Conservation (phyloP, 768 basidiomycete genomes). For the Rhizopogon salebrosus region DNA sequence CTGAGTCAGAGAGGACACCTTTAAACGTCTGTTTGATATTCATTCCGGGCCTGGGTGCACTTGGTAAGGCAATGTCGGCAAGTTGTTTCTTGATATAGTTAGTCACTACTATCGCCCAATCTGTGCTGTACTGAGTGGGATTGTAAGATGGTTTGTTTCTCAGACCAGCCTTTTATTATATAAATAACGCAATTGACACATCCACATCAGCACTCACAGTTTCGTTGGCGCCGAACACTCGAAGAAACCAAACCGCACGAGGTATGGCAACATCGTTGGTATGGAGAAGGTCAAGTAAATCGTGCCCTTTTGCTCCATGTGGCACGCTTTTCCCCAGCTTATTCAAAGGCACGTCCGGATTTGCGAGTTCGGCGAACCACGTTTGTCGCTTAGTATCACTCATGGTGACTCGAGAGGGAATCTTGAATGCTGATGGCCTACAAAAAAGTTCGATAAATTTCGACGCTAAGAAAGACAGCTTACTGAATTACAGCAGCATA, state of each 20-base stretch:
- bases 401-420: constrained; percentile 78
- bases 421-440: constrained; percentile 62
- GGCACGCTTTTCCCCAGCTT: constrained; percentile 84
- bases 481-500: constrained; percentile 59
- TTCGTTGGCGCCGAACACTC: constrained; percentile 85
- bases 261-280: constrained; percentile 71
- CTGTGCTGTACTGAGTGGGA: constrained; percentile 77
- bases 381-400: constrained; percentile 74
- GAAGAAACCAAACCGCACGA: constrained; percentile 83
- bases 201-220: constrained; percentile 42
- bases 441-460: not conserved
- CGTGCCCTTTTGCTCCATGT: constrained; percentile 81
- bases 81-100: constrained; percentile 82
- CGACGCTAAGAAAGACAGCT: constrained; percentile 19
- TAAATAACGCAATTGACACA: not conserved
- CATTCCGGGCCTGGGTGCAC: constrained; percentile 66
- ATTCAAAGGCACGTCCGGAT: constrained; percentile 73
- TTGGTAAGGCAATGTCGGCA: constrained; percentile 72
- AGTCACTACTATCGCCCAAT: constrained; percentile 81
- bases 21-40: constrained; percentile 86
- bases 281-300: constrained; percentile 76
- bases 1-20: constrained; percentile 67
- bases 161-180: constrained; percentile 51
- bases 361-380: constrained; percentile 81
- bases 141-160: constrained; percentile 78